A percentile compares a stretch with the other conserved stretches of the same genome.
Conservation (phyloP, 441 rosid genomes). For the Mallotus repandus region DNA sequence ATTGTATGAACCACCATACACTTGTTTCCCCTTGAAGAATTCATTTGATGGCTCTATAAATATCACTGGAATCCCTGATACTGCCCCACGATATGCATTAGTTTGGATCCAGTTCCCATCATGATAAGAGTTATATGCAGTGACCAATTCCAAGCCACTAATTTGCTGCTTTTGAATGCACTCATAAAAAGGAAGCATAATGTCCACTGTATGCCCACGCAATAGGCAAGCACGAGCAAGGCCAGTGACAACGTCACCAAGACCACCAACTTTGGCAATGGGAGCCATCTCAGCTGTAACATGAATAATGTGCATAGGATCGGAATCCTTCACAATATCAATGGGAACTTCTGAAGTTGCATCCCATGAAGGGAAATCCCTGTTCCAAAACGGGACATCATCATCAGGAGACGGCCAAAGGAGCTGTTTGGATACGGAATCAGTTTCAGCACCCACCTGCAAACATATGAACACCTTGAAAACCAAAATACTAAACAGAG, state of each 20-base stretch:
- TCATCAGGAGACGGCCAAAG: constrained; percentile 52
- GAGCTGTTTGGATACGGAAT: constrained; percentile 15
- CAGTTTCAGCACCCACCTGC: constrained; percentile 23
- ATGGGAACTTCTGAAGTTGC: constrained; percentile 21
- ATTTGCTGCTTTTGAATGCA: constrained; percentile 45
- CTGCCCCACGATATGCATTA: constrained; percentile 47
- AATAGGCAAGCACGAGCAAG: constrained; percentile 52
- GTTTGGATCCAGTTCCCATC: constrained; percentile 49
- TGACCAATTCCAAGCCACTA: constrained; percentile 33
- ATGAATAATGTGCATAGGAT: constrained; percentile 42
- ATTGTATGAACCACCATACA: constrained; percentile 56
- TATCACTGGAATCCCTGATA: constrained; percentile 45
- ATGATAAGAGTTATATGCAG: constrained; percentile 39
- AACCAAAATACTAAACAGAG: not conserved
- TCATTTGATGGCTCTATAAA: constrained; percentile 54
- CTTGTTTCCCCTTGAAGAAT: constrained; percentile 48
- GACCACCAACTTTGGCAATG: constrained; percentile 64
- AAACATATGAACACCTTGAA: not conserved
- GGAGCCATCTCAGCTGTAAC: constrained; percentile 65
- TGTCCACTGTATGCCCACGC: constrained; percentile 48
- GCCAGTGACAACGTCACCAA: constrained; percentile 63
- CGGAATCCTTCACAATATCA: constrained; percentile 39
- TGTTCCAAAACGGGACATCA: constrained; percentile 53
- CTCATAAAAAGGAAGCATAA: constrained; percentile 59
- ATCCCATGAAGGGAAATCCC: constrained; percentile 41